Base-by-base conservation (phyloP, 345 rosid species). In the Linum trigynum region DNA sequence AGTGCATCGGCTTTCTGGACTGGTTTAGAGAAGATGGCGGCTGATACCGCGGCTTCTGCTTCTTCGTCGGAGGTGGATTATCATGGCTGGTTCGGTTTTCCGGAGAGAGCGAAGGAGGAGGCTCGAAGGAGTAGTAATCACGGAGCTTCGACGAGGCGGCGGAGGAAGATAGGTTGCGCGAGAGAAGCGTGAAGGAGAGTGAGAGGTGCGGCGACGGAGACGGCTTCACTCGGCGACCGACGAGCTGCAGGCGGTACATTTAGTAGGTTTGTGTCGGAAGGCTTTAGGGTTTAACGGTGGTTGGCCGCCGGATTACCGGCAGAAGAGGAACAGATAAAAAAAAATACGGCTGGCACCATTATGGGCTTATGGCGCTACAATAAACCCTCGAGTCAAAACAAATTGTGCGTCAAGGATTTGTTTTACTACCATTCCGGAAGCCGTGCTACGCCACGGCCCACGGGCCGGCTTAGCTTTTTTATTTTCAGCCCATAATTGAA, bases 1-100 rank as follows among this genome's bases (percentile, higher is more conserved):
- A 83, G 55, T 62, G 77, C 5, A 50, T 39, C 65, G 83, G 74
- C 74, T 85, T 90, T 45, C 57, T 63, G 42, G 32, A 69, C 41
- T 72, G 75, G 60, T 90, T 95, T 5, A 94, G 86, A 0, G 99
- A 90, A 6, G 92, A 88, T 0, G 99, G 91, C 1, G 99, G 97
- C 1, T 90, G 88, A 79, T 90, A 94, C 59, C 39, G 81, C 50
- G 91, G 90, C 73, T 90, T 89, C 4, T 64, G 66, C 70, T 75
- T 79, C 75, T 81, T 77, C 71, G 65, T 68, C 53, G 65, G 51
- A 6, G 37, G 38, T 10, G 68, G 38, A 71, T 62, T 68, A 1
- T 72, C 67, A n/a, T 71, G 67, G 53, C 64, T 70, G 41, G 73
- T 78, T 7, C 79, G 73, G 48, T 58, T 15, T 63, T 66, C 63